Conservation (phyloP, 441 rosid species). For the Corymbia calophylla region DNA sequence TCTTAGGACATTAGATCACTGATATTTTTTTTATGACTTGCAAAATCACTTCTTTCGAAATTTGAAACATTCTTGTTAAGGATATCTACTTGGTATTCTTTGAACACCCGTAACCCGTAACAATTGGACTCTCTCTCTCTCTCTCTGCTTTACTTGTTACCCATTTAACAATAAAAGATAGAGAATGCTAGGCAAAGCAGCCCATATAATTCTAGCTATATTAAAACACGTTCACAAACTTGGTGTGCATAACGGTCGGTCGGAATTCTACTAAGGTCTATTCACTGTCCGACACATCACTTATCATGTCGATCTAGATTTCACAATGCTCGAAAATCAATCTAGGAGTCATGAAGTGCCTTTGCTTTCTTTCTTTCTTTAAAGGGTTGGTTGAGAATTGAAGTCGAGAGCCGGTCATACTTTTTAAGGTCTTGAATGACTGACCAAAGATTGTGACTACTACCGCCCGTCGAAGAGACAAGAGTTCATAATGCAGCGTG, state of each 20-base stretch:
- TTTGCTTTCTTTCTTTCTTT: background rate
- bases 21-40: background rate
- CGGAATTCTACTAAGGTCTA: background rate
- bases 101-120: background rate
- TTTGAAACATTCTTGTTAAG: background rate
- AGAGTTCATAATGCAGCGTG: background rate
- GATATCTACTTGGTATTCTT: background rate
- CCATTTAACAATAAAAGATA: background rate
- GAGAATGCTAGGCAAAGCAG: background rate
- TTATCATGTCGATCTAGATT: background rate
- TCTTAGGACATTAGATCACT: background rate
- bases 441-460: background rate
- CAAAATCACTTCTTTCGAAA: background rate
- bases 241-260: background rate
- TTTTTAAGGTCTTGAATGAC: background rate
- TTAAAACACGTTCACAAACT: background rate
- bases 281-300: background rate
- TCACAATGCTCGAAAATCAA: too few species aligned
- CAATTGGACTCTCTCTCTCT: background rate
- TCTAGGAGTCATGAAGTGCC: background rate
- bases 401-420: background rate
- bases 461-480: background rate
- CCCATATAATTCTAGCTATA: background rate
- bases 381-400: background rate
- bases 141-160: background rate